Percentiles rank a stretch among this genome's conserved stretches.
Conservation (phyloP, 371 early-diverging fungal species). For the Mucor ambiguus region DNA sequence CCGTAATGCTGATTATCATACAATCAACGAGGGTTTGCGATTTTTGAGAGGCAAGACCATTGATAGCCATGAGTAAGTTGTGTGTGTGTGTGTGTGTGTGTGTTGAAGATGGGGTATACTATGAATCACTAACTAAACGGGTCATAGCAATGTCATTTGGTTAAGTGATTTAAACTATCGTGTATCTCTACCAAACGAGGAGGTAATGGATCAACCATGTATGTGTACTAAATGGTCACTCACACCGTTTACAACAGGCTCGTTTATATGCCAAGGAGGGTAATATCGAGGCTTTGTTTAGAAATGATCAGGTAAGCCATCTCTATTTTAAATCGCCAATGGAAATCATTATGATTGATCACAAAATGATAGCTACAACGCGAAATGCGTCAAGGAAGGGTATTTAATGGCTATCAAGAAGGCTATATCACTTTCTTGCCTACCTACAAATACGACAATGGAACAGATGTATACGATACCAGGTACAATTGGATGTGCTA, state of each 20-base stretch:
- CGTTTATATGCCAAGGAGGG: slow-evolving; percentile 36
- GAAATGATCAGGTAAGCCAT: slow-evolving; percentile 56
- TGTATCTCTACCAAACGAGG: slow-evolving; percentile 71
- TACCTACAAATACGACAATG: slow-evolving; percentile 94
- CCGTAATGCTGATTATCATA: slow-evolving; percentile 83
- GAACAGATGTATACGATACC: slow-evolving; percentile 83
- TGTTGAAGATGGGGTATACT: neutral
- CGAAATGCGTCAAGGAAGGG: slow-evolving; percentile 63
- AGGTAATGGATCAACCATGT: slow-evolving; percentile 42
- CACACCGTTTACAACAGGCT: slow-evolving; percentile 18
- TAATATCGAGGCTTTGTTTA: slow-evolving; percentile 45
- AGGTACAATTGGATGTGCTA: slow-evolving; percentile 45
- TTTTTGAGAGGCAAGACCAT: slow-evolving; percentile 75
- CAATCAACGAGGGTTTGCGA: slow-evolving; percentile 72
- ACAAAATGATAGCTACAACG: slow-evolving; percentile 62
- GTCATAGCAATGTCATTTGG: slow-evolving; percentile 76
- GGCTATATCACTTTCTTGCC: slow-evolving; percentile 84
- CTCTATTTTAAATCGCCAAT: neutral
- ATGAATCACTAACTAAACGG: neutral
- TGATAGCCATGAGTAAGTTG: slow-evolving; percentile 72
- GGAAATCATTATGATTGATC: slow-evolving; percentile 25
- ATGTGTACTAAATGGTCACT: neutral
- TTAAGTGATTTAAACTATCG: slow-evolving; percentile 93
- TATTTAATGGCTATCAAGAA: slow-evolving; percentile 84
- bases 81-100: neutral